Evolutionary conservation across 495 filamentous ascomycete species (phyloP).

Genomic region (Letharia lupina): DNA sequence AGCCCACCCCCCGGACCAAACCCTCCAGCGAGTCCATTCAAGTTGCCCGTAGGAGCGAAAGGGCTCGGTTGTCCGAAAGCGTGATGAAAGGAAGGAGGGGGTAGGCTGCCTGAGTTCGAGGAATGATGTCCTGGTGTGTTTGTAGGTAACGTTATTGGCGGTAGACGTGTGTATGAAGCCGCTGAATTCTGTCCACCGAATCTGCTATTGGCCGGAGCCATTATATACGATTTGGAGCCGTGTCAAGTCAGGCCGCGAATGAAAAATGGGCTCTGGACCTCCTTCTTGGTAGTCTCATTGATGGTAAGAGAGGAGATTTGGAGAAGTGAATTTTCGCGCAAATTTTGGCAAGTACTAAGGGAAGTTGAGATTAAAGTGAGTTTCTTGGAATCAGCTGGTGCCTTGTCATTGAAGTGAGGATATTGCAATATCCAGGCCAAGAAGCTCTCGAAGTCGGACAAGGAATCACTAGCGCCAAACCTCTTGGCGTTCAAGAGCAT

Average conservation of each 20-base stretch:
- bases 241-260: neutral
- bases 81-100: conserved; percentile 51
- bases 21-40: conserved; percentile 50
- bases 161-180: conserved; percentile 44
- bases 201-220: conserved; percentile 47
- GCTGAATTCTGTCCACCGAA: conserved; percentile 43
- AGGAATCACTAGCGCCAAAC: conserved; percentile 8
- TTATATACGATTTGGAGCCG: conserved; percentile 35
- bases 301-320: neutral
- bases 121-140: conserved; percentile 31
- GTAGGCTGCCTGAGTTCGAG: conserved; percentile 47
- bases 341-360: neutral
- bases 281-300: conserved; percentile 12
- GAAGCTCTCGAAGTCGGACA: conserved; percentile 4
- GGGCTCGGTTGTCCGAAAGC: conserved; percentile 52
- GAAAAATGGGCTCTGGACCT: neutral
- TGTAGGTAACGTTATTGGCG: conserved; percentile 31
- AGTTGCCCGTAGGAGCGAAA: conserved; percentile 50
- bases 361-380: neutral
- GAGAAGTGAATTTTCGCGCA: neutral
- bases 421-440: neutral
- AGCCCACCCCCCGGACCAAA: conserved; percentile 48
- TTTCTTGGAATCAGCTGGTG: neutral
- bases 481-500: neutral
- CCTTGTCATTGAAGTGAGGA: neutral